Conservation (phyloP, 1,284 basidiomycete species). For the Ceratobasidium sp. region DNA sequence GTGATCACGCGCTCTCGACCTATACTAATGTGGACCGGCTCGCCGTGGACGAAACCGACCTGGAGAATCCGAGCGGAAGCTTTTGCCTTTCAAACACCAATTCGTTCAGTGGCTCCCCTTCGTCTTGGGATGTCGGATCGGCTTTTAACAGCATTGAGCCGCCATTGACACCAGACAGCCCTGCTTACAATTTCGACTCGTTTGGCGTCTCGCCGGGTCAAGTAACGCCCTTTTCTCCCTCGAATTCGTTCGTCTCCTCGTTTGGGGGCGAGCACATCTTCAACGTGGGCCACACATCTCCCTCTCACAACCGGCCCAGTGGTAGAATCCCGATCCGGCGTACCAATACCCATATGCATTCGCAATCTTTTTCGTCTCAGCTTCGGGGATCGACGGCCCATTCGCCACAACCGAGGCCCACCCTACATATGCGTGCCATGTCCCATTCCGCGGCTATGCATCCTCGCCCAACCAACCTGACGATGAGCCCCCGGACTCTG, state of each 20-base stretch:
- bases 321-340: slow-evolving; percentile 9
- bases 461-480: slow-evolving; percentile 10
- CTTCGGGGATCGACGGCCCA: slow-evolving; percentile 10
- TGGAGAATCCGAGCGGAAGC: slow-evolving; percentile 2
- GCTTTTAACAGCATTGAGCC: slow-evolving; percentile 18
- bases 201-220: slow-evolving; percentile 20
- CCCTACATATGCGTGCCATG: slow-evolving; percentile 37
- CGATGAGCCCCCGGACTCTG: slow-evolving; percentile 30
- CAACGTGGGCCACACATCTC: not conserved
- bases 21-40: slow-evolving; percentile 25
- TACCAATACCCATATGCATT: slow-evolving; percentile 34
- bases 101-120: slow-evolving; percentile 19
- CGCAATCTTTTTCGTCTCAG: slow-evolving; percentile 29
- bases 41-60: slow-evolving; percentile 16
- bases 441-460: slow-evolving; percentile 36
- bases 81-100: slow-evolving; percentile 20
- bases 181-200: slow-evolving; percentile 16
- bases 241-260: slow-evolving; percentile 5
- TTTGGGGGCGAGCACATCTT: slow-evolving; percentile 18
- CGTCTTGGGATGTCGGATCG: slow-evolving; percentile 27
- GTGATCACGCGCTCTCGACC: not conserved
- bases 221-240: slow-evolving; percentile 5
- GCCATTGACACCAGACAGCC: slow-evolving; percentile 33
- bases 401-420: slow-evolving; percentile 9
- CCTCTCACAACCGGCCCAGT: slow-evolving; percentile 9